A percentile compares a stretch with the other conserved stretches of the same genome.
Conservation (phyloP, 192 early-diverging fungal genomes). For the Backusella circina region DNA sequence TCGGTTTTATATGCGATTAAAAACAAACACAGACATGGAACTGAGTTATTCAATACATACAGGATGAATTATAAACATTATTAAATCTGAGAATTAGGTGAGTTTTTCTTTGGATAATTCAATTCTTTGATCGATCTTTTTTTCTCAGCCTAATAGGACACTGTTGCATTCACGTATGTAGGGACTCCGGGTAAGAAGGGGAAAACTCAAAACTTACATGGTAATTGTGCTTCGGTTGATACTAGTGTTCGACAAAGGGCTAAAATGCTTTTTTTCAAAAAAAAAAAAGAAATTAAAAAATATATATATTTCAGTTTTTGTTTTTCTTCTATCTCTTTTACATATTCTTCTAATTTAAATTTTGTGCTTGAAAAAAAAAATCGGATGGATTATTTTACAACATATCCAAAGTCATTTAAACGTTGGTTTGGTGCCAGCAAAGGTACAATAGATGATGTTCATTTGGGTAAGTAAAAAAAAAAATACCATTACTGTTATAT, state of each 20-base stretch:
- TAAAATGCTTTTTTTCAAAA: neutral
- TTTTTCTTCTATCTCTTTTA: neutral
- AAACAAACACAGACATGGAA: neutral
- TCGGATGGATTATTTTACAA: neutral
- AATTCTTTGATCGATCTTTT: neutral
- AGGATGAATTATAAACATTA: neutral
- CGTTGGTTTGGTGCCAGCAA: neutral
- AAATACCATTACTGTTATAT: neutral
- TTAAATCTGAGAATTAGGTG: neutral
- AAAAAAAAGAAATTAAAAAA: neutral
- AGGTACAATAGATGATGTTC: neutral
- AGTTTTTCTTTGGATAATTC: neutral
- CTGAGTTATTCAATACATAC: neutral
- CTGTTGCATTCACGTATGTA: neutral
- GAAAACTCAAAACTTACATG: neutral
- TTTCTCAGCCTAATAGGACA: neutral
- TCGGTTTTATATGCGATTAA: neutral
- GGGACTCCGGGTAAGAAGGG: neutral
- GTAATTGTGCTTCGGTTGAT: neutral
- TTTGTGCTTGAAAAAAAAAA: neutral
- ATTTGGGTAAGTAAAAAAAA: conserved; percentile 7
- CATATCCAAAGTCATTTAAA: neutral
- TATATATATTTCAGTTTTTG: neutral
- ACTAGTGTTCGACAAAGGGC: neutral
- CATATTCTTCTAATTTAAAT: neutral